Evolutionary conservation across 176 grass and related monocot species (phyloP).

Genomic region (Ensete glaucum): DNA sequence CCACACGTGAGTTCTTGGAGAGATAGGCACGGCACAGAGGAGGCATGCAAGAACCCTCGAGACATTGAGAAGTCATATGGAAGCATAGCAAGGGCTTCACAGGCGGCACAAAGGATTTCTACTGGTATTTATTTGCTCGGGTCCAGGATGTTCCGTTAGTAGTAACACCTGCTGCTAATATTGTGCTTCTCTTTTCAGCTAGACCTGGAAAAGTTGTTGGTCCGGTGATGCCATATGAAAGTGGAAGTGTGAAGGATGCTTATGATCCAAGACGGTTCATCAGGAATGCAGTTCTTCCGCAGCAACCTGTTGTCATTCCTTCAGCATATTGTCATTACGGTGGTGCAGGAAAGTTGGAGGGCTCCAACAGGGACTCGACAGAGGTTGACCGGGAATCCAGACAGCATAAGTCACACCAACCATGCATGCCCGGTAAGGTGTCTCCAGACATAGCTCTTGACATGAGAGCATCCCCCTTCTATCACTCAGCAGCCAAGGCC

Average conservation of each 20-base stretch:
- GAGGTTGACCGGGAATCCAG: conserved; percentile 31
- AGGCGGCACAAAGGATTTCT: conserved; percentile 49
- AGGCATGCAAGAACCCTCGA: conserved; percentile 7
- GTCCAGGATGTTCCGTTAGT: conserved; percentile 12
- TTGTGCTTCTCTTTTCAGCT: conserved; percentile 30
- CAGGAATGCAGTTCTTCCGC: conserved; percentile 33
- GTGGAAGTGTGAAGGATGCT: conserved; percentile 16
- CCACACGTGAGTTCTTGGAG: background rate
- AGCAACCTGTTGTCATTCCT: conserved; percentile 15
- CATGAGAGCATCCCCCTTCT: conserved; percentile 23
- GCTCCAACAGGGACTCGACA: conserved; percentile 2
- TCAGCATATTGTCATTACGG: conserved; percentile 30
- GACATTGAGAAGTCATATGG: conserved; percentile 9
- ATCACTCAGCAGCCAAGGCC: too few species aligned
- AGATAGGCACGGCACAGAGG: background rate
- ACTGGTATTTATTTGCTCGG: conserved; percentile 31
- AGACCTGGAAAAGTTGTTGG: conserved; percentile 62
- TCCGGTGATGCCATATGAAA: conserved; percentile 23
- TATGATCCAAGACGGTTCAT: conserved; percentile 29
- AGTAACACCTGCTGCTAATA: background rate
- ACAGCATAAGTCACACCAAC: conserved; percentile 31
- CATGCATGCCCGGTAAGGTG: conserved; percentile 30
- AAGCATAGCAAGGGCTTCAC: conserved; percentile 21
- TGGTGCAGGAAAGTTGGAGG: conserved; percentile 4
- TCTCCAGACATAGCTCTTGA: conserved; percentile 23